Evolutionary conservation across 2,329 filamentous ascomycete genomes (phyloP).

Genomic region (Helotiales sp.): DNA sequence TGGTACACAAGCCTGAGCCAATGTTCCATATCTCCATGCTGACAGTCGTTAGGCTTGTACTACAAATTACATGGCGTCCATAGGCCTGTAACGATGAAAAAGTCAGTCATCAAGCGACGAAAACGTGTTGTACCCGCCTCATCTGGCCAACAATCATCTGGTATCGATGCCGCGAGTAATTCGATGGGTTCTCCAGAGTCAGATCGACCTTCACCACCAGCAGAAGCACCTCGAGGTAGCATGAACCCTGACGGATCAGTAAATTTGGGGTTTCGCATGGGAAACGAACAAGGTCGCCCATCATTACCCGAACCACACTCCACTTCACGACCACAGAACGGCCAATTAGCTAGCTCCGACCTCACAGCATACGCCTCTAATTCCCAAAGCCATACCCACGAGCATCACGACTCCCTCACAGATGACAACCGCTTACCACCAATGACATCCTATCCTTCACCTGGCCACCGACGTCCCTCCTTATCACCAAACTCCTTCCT

Average conservation of each 20-base stretch:
- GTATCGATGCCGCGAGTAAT: constrained; percentile 46
- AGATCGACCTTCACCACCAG: constrained; percentile 32
- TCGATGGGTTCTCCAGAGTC: constrained; percentile 35
- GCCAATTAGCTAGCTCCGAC: constrained; percentile 43
- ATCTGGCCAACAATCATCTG: constrained; percentile 42
- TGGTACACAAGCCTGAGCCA: constrained; percentile 62
- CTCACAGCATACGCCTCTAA: constrained; percentile 43
- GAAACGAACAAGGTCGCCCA: constrained; percentile 35
- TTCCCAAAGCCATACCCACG: constrained; percentile 22
- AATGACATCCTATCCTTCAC: constrained; percentile 33
- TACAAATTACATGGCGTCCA: constrained; percentile 92
- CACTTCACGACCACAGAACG: constrained; percentile 23
- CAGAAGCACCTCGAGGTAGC: constrained; percentile 45
- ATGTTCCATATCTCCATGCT: not conserved
- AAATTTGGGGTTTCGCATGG: constrained; percentile 58
- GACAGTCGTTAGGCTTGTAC: constrained; percentile 70
- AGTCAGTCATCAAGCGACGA: constrained; percentile 90
- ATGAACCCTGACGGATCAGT: constrained; percentile 65
- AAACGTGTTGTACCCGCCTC: constrained; percentile 89
- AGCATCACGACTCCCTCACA: constrained; percentile 43
- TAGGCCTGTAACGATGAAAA: constrained; percentile 97
- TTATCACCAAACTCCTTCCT: constrained; percentile 62
- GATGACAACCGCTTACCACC: constrained; percentile 62
- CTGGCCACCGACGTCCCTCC: constrained; percentile 54
- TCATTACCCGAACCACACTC: constrained; percentile 32